phyloP scores from a whole-genome alignment of 169 alveolate species.

The Plasmodium gallinaceum region DNA sequence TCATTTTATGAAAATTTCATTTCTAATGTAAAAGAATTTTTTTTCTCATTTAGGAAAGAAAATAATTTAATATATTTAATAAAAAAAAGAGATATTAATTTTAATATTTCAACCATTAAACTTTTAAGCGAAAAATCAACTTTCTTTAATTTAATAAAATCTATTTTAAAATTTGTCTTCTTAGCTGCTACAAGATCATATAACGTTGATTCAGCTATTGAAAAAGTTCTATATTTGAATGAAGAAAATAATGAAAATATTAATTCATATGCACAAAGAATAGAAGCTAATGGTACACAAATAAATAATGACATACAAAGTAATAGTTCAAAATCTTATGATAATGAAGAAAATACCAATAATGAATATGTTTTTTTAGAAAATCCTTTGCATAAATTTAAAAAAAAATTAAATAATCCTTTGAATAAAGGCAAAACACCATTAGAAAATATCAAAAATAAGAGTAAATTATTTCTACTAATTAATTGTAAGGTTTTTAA shows the following conservation, averaged over 20 bases:
- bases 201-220: constrained; percentile 4
- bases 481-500: too few species aligned
- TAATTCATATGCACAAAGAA: too few species aligned
- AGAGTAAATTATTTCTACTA: too few species aligned
- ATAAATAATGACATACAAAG: too few species aligned
- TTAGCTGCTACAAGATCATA: constrained; percentile 57
- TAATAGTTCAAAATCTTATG: too few species aligned
- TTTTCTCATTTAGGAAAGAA: constrained; percentile 53
- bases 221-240: constrained; percentile 21
- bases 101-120: constrained; percentile 27
- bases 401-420: too few species aligned
- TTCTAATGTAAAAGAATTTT: constrained; percentile 39
- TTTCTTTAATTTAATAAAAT: constrained; percentile 22
- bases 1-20: constrained; percentile 38
- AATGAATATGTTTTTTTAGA: too few species aligned
- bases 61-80: constrained; percentile 51
- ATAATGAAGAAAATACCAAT: too few species aligned
- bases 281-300: too few species aligned
- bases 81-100: constrained; percentile 52
- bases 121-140: constrained; percentile 17
- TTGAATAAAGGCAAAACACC: too few species aligned
- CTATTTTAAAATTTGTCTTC: constrained; percentile 24
- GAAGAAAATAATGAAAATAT: background rate
- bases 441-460: too few species aligned
- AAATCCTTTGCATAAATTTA: too few species aligned